A percentile compares a stretch with the other conserved stretches of the same genome.
phyloP scores from a whole-genome alignment of 1,284 basidiomycete species.

The Tilletiaria anomala region DNA sequence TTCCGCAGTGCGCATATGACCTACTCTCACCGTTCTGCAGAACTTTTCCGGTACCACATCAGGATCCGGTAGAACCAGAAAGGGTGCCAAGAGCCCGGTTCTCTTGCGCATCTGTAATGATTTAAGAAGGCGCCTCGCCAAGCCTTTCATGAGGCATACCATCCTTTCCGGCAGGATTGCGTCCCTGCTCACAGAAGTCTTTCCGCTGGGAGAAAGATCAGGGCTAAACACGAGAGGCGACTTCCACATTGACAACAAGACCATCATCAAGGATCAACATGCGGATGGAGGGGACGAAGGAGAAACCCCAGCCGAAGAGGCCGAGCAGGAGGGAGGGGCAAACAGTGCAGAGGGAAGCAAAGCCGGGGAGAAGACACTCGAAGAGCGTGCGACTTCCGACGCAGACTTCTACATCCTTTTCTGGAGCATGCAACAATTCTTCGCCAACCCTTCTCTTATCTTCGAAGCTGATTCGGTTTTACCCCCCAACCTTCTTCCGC shows the following conservation, averaged over 20 bases:
- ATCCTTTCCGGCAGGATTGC: not conserved
- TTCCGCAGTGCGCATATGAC: no score
- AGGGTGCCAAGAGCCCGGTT: not conserved
- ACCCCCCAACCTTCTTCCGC: not conserved
- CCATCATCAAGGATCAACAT: not conserved
- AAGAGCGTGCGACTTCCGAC: not conserved
- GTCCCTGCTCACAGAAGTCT: not conserved
- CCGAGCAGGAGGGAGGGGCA: not conserved
- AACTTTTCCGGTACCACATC: no score
- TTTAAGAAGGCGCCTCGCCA: not conserved
- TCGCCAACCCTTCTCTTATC: not conserved
- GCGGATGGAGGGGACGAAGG: not conserved
- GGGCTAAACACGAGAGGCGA: not conserved
- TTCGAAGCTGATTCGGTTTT: not conserved
- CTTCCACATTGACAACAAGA: not conserved
- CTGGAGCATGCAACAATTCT: not conserved
- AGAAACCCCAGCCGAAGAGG: not conserved
- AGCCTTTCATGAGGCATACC: not conserved
- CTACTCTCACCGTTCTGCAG: no score
- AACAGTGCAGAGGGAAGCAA: not conserved
- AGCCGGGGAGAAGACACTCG: not conserved
- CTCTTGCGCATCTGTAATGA: not conserved
- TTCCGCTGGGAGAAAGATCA: not conserved
- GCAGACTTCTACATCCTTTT: not conserved
- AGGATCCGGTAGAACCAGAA: not conserved